phyloP scores from a whole-genome alignment of 2,329 filamentous ascomycete species.

The Neonectria ditissima region DNA sequence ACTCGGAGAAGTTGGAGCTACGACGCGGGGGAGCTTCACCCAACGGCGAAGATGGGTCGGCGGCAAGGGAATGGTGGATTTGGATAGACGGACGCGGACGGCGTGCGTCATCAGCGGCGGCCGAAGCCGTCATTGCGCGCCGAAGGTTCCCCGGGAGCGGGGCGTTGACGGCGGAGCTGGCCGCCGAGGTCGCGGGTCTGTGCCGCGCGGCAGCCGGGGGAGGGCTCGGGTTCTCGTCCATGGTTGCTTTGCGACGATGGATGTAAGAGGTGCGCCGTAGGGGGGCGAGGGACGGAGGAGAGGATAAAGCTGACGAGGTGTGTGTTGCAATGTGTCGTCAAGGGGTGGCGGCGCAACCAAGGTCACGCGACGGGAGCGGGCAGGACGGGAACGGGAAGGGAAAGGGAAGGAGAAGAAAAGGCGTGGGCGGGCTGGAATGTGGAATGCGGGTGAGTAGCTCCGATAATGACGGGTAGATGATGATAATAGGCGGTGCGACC shows the following conservation, averaged over 20 bases:
- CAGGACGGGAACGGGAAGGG: slow-evolving; percentile 12
- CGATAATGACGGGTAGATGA: not conserved
- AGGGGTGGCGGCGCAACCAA: slow-evolving; percentile 11
- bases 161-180: slow-evolving; percentile 37
- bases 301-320: slow-evolving; percentile 2
- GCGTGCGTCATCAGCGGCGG: slow-evolving; percentile 56
- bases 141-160: slow-evolving; percentile 36
- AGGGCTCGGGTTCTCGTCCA: slow-evolving; percentile 36
- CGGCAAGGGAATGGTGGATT: slow-evolving; percentile 37
- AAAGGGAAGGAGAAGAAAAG: slow-evolving; percentile 5
- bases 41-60: slow-evolving; percentile 41
- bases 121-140: slow-evolving; percentile 35
- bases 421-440: slow-evolving; percentile 18
- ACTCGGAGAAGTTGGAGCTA: slow-evolving; percentile 84
- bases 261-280: slow-evolving; percentile 18
- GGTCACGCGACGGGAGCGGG: slow-evolving; percentile 28
- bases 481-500: slow-evolving; percentile 20
- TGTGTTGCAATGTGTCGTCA: slow-evolving; percentile 8
- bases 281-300: slow-evolving; percentile 13
- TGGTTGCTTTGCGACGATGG: slow-evolving; percentile 25
- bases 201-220: slow-evolving; percentile 28
- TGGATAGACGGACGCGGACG: slow-evolving; percentile 51
- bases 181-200: slow-evolving; percentile 17
- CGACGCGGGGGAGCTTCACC: slow-evolving; percentile 64
- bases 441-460: slow-evolving; percentile 11